phyloP scores from a whole-genome alignment of 2,329 filamentous ascomycete genomes.

The Lasiodiplodia sp. region DNA sequence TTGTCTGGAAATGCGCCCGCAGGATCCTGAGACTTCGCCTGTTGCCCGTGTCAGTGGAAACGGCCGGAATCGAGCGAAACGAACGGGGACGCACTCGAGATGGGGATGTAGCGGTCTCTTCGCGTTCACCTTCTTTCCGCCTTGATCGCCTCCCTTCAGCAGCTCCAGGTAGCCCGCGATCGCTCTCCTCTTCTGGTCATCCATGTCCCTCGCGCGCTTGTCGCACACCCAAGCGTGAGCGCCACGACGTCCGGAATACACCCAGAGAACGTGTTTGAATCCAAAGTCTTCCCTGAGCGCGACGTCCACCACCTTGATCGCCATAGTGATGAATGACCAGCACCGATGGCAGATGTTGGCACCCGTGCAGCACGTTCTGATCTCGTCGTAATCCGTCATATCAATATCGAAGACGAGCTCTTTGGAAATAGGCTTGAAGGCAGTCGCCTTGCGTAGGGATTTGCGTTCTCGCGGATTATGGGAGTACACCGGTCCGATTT shows the following conservation, averaged over 20 bases:
- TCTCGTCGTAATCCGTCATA: slow-evolving; percentile 97
- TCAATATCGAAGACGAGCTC: slow-evolving; percentile 99
- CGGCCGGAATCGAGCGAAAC: background rate
- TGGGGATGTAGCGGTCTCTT: slow-evolving; percentile 90
- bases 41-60: background rate
- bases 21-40: slow-evolving; percentile 86
- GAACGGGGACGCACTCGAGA: slow-evolving; percentile 64
- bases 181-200: slow-evolving; percentile 83
- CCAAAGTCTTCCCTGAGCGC: slow-evolving; percentile 94
- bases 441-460: slow-evolving; percentile 76
- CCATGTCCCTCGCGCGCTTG: slow-evolving; percentile 80
- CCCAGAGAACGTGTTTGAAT: slow-evolving; percentile 97
- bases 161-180: slow-evolving; percentile 91
- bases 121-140: slow-evolving; percentile 85
- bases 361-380: slow-evolving; percentile 92
- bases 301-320: slow-evolving; percentile 89
- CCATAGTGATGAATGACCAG: slow-evolving; percentile 98
- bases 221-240: slow-evolving; percentile 99
- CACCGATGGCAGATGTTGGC: slow-evolving; percentile 94
- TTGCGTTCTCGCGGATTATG: slow-evolving; percentile 95
- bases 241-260: slow-evolving; percentile 95
- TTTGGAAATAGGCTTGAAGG: slow-evolving; percentile 88
- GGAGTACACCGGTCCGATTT: slow-evolving; percentile 97
- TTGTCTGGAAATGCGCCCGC: slow-evolving; percentile 81
- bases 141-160: slow-evolving; percentile 83